Evolutionary conservation across 2,329 filamentous ascomycete species (phyloP).

Genomic region (Verticillium tricorpus): DNA sequence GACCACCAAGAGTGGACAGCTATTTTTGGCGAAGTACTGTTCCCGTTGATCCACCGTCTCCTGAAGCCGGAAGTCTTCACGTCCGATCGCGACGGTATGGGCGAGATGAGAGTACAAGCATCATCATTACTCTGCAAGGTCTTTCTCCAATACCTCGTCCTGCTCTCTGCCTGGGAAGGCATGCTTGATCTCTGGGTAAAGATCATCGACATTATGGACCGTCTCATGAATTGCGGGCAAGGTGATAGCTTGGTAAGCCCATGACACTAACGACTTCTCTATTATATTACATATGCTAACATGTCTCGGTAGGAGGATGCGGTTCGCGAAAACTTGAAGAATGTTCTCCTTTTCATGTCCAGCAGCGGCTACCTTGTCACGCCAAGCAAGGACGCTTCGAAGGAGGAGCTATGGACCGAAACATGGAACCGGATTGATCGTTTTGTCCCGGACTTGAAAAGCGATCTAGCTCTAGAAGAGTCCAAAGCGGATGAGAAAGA

Average conservation of each 20-base stretch:
- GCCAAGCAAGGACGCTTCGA: constrained; percentile 52
- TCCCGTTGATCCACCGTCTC: constrained; percentile 81
- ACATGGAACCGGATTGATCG: constrained; percentile 63
- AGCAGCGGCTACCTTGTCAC: constrained; percentile 80
- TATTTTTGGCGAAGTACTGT: constrained; percentile 90
- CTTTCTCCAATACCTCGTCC: constrained; percentile 86
- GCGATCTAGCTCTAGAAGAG: constrained; percentile 51
- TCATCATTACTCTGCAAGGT: constrained; percentile 91
- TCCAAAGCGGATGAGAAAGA: constrained; percentile 4
- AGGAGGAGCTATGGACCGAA: constrained; percentile 56
- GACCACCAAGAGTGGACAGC: constrained; percentile 90
- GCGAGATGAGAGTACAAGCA: constrained; percentile 87
- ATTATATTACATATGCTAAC: not conserved
- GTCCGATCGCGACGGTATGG: constrained; percentile 87
- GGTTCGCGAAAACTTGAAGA: constrained; percentile 92
- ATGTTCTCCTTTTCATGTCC: constrained; percentile 91
- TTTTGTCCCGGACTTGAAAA: constrained; percentile 57
- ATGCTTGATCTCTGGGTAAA: constrained; percentile 90
- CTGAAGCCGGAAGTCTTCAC: constrained; percentile 94
- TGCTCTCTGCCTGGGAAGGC: constrained; percentile 79
- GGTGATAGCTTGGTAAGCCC: constrained; percentile 75
- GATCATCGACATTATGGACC: constrained; percentile 91
- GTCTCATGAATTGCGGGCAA: constrained; percentile 92
- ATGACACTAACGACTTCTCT: constrained; percentile 6
- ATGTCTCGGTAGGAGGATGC: constrained; percentile 69